These are phyloP conservation scores for Ascochyta viciae-villosae DNA, from an alignment of 2,329 filamentous ascomycete genomes.

Conservation along the genomic window DNA sequence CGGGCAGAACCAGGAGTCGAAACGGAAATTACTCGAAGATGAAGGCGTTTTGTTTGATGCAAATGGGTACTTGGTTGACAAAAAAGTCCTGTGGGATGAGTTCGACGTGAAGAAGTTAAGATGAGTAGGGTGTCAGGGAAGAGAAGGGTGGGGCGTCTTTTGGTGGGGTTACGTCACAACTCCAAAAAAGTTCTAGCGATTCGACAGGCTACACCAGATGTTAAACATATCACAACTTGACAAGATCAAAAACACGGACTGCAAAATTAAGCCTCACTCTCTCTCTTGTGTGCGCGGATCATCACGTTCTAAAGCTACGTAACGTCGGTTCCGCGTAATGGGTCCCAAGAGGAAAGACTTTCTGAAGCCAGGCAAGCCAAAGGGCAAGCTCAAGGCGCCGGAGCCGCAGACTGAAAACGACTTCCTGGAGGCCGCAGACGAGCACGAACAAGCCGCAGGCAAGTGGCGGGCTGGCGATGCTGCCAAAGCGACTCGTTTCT, in stretches of 20 bases:
- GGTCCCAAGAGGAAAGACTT: conserved; percentile 43
- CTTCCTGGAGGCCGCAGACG: conserved; percentile 71
- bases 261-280: no score
- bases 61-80: conserved; percentile 65
- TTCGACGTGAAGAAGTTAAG: conserved; percentile 45
- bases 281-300: no score
- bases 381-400: conserved; percentile 48
- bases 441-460: conserved; percentile 73
- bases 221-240: neutral
- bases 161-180: conserved; percentile 29
- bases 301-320: neutral
- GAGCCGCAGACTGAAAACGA: conserved; percentile 70
- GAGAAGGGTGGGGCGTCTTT: conserved; percentile 4
- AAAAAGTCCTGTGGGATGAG: conserved; percentile 52
- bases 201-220: neutral
- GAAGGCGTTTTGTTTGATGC: conserved; percentile 72
- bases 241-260: no score
- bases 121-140: conserved; percentile 7
- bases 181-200: conserved; percentile 18
- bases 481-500: conserved; percentile 68
- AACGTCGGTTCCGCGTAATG: conserved; percentile 20
- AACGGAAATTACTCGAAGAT: conserved; percentile 64
- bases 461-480: conserved; percentile 78
- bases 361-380: conserved; percentile 37
- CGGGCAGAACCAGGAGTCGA: conserved; percentile 69